Base-by-base conservation (phyloP, 768 basidiomycete species). In the Xerocomus spinulosus region DNA sequence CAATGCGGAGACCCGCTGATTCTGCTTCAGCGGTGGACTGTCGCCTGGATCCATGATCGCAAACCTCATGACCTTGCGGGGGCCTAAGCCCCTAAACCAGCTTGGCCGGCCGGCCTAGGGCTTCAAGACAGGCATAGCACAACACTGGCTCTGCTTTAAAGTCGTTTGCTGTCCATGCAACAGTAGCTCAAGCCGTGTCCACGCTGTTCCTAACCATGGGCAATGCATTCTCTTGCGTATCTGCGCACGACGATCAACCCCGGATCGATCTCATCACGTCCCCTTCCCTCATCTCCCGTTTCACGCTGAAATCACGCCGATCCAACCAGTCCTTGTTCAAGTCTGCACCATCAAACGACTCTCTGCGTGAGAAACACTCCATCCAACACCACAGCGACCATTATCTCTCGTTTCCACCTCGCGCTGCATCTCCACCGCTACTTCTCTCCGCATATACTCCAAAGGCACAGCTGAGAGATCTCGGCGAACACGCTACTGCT, bases 261-360 rank as follows among this genome's bases (percentile, higher is more conserved):
- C 50, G 46, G 3, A 50, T 51, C 8, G 34, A 50, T 41, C 13
- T 44, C 38, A 41, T 53, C 46, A 12, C 21, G 14, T 8, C 45
- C 9, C 48, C 61, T 4, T 35, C 53, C 18, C 56, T 58, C 17
- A 37, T 50, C 47, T 49, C 76, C 42, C 72, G 66, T 13, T 44
- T 76, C 48, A 70, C 61, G 52, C 49, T 78, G 10, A 70, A 70
- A 40, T 75, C 72, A 38, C 58, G 67, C 23, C 71, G 70, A 48
- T 68, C 63, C 4, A 59, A 64, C 28, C 57, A 61, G 2, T 70
- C 70, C 9, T 60, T 68, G 26, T 54, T 66, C 30, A 68, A 63
- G n/a, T n/a, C n/a, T n/a, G n/a, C n/a, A n/a, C n/a, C n/a, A 54
- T 69, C 73, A 17, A 64, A 71, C 43, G 75, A 76, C 14, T 69